phyloP scores from a whole-genome alignment of 2,329 filamentous ascomycete species.

The Erysiphe pulchra region DNA sequence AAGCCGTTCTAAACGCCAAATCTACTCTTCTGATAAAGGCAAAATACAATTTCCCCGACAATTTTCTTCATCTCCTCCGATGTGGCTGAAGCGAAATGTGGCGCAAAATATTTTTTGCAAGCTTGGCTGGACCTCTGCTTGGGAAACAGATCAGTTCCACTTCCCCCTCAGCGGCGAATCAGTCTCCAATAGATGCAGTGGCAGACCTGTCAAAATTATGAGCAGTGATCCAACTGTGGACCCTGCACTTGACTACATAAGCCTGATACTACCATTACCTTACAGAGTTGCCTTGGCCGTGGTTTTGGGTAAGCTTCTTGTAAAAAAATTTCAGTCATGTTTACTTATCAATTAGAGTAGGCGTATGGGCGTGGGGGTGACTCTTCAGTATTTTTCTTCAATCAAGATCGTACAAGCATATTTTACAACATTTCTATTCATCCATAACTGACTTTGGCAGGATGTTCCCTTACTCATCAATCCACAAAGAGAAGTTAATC shows the following conservation, averaged over 20 bases:
- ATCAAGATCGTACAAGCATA: conserved; percentile 38
- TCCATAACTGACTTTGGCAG: conserved; percentile 13
- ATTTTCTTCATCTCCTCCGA: no score
- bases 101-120: no score
- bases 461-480: conserved; percentile 69
- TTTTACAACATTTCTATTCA: conserved; percentile 1
- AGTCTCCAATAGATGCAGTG: no score
- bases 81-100: no score
- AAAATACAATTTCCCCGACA: no score
- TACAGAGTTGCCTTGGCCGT: conserved; percentile 72
- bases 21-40: no score
- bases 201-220: no score
- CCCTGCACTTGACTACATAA: conserved; percentile 57
- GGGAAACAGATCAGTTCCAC: no score
- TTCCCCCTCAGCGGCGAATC: no score
- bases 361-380: conserved; percentile 84
- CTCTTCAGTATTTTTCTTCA: conserved; percentile 63
- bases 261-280: conserved; percentile 63
- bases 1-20: no score
- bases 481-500: conserved; percentile 47
- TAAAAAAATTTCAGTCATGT: background rate
- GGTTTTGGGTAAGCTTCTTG: conserved; percentile 39
- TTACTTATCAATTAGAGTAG: conserved; percentile 19
- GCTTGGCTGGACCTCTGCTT: no score
- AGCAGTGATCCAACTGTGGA: conserved; percentile 37